Base-by-base conservation (phyloP, 1,284 basidiomycete genomes). In the Trichosporon asahii region DNA sequence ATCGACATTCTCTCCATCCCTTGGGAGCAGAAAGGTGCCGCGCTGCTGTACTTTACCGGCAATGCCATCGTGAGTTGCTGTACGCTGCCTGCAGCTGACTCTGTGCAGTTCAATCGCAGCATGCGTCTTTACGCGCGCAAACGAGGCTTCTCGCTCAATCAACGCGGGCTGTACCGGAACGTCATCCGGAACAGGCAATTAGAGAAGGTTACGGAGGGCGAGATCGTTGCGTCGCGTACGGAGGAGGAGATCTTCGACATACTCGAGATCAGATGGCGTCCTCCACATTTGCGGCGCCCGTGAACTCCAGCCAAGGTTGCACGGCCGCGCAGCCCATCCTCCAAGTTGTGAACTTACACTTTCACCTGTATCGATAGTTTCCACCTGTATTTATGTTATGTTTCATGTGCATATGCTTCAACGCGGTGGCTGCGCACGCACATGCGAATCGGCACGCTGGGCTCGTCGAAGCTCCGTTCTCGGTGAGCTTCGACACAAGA, bases 21-120 rank as follows among this genome's bases (percentile, higher is more conserved):
- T 0, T 94, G 89, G 86, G 83, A 86, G 68, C 88, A 88, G 63
- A 87, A 90, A 77, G 94, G 94, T 0, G 93, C 90, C 0, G 93
- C 94, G 0, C 81, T 95, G 69, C 85, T 97, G 25, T 96, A 96
- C 83, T 96, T 94, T 78, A 95, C 93, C 0, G 37, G 92, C 2
- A 92, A 93, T 76, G 91, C 92, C 79, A 91, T 94, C 66, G 92
- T 92, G 77, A 76, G 88, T 82, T n/a, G n/a, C n/a, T n/a, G n/a
- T n/a, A n/a, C 29, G 35, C 23, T 21, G n/a, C 46, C 21, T 55
- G 25, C 3, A 21, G 35, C 65, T 65, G 37, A 66, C 40, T 6
- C 4, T 29, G n/a, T 53, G 65, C 77, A 94, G 92, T 96, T 96
- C 84, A 97, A 96, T 81, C 89, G 94, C 11, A 90, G 90, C 3